Base-by-base conservation (phyloP, 805 yeast genomes). In the Suhomyces sp. region DNA sequence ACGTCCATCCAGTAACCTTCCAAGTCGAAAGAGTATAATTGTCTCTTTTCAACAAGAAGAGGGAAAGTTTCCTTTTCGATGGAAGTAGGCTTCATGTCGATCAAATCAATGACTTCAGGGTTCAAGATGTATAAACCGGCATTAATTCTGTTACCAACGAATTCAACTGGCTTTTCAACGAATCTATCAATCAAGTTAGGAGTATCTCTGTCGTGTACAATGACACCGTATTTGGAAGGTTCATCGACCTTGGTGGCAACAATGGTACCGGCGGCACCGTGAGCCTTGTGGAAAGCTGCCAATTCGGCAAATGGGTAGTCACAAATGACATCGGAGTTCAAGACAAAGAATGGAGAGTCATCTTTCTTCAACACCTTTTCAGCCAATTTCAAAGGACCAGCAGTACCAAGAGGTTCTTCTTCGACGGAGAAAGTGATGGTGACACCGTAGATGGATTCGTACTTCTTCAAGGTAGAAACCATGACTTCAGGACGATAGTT, bases 1-100 rank as follows among this genome's bases (percentile, higher is more conserved):
- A 93, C 97, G 69, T 93, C 99, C 98, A 93, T 93, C 99, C 99
- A 93, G 86, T 81, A 93, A 50, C 98, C 98, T 76, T 93, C 97
- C 60, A 93, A 80, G 69, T 93, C 99, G 60, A 86, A 93, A 36
- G 98, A 90, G 77, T 82, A 93, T 57, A 93, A 77, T 43, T 83
- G 77, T 60, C 83, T 88, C 62, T 83, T 72, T 70, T 86, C 95
- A 50, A 95, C 97, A 56, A 93, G 79, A 56, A 74, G 71, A 57
- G 99, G 99, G 96, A 93, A 93, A 53, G 97, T 90, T 78, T 93
- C 99, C 83, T 90, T 90, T 78, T 93, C 99, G 56, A 93, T 93
- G 35, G 98, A 91, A 53, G 99, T 93, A 68, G 99, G 99, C 69
- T 90, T 88, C 79, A 91, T 78, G 62, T 93, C 98, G 60, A 93